Base-by-base conservation (phyloP, 2,329 filamentous ascomycete genomes). In the Ciborinia camelliae region DNA sequence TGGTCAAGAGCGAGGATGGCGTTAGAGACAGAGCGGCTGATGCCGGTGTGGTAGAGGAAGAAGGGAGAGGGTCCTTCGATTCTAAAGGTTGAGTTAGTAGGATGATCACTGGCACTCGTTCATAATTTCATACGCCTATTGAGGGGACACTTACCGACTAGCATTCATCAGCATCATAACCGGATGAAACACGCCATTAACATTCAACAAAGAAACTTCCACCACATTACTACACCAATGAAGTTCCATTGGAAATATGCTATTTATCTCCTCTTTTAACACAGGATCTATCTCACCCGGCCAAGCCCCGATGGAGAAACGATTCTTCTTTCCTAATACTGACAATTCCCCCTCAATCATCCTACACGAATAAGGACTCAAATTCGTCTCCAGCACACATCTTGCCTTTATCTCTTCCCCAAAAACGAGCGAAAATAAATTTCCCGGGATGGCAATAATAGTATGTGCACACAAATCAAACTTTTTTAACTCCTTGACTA, bases 91-190 rank as follows among this genome's bases (percentile, higher is more conserved):
- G 18, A 18, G 28, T 52, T 14, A 51, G 48, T 32, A 37, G 4
- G 12, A 5, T 8, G 4, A 37, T 37, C 35, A n/a, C n/a, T n/a
- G n/a, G n/a, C n/a, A n/a, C n/a, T n/a, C n/a, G n/a, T n/a, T n/a
- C n/a, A n/a, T n/a, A n/a, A n/a, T n/a, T n/a, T n/a, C n/a, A n/a
- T n/a, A n/a, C n/a, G n/a, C n/a, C n/a, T n/a, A n/a, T n/a, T n/a
- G n/a, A n/a, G 7, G 0, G 26, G 15, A 51, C 10, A 52, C 50
- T 52, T 20, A 52, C 8, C 67, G 62, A 4, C 67, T 65, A 28
- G 67, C 67, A 62, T 67, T 68, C 67, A 68, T 67, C 7, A 68
- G 20, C 54, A 67, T 68, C 67, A 68, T 68, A 15, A 68, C 48
- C 12, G 67, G 67, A 54, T 68, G 67, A 37, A 68, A 68, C n/a